A percentile compares a stretch with the other conserved stretches of the same genome.
Evolutionary conservation across 257 asterid genomes (phyloP).

Genomic region (Leptodermis oblonga): DNA sequence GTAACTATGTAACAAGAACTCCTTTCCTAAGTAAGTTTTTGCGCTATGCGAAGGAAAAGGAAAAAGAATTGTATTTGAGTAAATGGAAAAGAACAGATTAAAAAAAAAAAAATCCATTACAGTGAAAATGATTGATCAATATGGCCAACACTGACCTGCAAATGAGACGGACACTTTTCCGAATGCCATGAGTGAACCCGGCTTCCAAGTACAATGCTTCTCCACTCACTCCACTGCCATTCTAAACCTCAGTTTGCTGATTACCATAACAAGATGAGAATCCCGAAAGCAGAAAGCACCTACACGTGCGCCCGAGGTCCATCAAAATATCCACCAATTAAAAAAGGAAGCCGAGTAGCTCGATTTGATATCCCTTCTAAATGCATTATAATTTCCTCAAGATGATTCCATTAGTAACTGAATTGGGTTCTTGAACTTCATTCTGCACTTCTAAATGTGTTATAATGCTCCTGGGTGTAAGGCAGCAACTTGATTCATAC

Average conservation of each 20-base stretch:
- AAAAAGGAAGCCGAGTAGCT: constrained; percentile 1
- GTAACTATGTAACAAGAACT: background rate
- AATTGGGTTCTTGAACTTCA: background rate
- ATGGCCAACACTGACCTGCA: background rate
- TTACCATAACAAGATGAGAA: background rate
- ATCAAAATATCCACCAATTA: background rate
- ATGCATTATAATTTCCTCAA: background rate
- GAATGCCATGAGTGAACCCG: background rate
- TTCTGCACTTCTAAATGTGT: background rate
- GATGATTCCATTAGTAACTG: background rate
- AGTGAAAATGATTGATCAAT: background rate
- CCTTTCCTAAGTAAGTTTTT: background rate
- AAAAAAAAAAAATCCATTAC: background rate
- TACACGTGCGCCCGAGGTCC: background rate
- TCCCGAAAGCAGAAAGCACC: background rate
- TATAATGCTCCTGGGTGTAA: background rate
- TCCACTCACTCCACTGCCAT: background rate
- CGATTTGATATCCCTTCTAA: background rate
- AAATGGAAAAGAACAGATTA: background rate
- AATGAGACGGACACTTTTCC: background rate
- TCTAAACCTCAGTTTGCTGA: background rate
- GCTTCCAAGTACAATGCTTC: background rate
- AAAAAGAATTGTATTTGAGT: background rate
- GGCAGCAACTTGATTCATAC: background rate
- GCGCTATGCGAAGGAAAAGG: background rate